Conservation (phyloP, 129 eudicot genomes). For the sunflower (Helianthus annuus) region HanXRQr2.0-SUNRISE NC_035447.2:109938045-109938544, state of each 20-base stretch:
- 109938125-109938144: constrained; percentile 31
- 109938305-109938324: constrained; percentile 14
- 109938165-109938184: constrained; percentile 49
- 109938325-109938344: constrained; percentile 20
- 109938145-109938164: constrained; percentile 47
- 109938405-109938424: constrained; percentile 21
- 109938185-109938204: not conserved
- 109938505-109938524: too few species aligned
- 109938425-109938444: constrained; percentile 26
- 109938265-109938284: constrained; percentile 4
- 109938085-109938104: constrained; percentile 96
- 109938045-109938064: constrained; percentile 48
- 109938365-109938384: constrained; percentile 26
- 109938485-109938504: not conserved
- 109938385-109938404: not conserved
- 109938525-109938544: too few species aligned
- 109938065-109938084: constrained; percentile 70
- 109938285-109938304: constrained; percentile 18
- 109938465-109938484: not conserved
- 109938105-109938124: constrained; percentile 67
- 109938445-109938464: constrained; percentile 25
- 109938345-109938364: constrained; percentile 52
- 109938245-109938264: constrained; percentile 16
- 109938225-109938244: not conserved
- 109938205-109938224: not conserved